Conservation (phyloP, 129 eudicot genomes). For the Artemisia argyi region DNA sequence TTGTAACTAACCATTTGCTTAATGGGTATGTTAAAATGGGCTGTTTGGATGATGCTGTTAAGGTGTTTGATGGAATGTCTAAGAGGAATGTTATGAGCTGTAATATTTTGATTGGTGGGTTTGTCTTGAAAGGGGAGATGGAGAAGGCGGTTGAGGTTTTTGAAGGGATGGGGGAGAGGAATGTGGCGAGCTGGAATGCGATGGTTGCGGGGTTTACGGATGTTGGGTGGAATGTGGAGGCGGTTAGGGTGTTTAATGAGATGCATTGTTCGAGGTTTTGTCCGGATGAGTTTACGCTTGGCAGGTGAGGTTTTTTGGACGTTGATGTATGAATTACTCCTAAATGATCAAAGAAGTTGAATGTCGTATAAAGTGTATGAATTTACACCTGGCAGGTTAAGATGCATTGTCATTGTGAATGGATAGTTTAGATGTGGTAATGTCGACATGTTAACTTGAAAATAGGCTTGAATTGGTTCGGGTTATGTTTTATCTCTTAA, state of each 20-base stretch:
- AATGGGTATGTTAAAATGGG: slow-evolving; percentile 61
- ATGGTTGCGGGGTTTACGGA: slow-evolving; percentile 63
- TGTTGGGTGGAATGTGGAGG: slow-evolving; percentile 57
- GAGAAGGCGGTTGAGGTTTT: slow-evolving; percentile 53
- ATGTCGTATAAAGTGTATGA: no score
- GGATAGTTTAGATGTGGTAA: not conserved
- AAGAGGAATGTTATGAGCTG: slow-evolving; percentile 65
- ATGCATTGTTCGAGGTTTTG: slow-evolving; percentile 59
- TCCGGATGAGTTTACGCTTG: slow-evolving; percentile 74
- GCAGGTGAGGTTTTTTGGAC: slow-evolving; percentile 15
- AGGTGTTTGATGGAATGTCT: slow-evolving; percentile 68
- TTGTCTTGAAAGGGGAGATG: slow-evolving; percentile 58
- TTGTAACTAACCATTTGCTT: slow-evolving; percentile 62
- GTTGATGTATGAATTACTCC: no score
- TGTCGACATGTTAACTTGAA: not conserved
- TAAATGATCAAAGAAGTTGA: no score
- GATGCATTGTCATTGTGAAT: not conserved
- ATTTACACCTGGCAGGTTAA: no score
- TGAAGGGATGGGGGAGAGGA: slow-evolving; percentile 63
- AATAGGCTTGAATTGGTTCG: not conserved
- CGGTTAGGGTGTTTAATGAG: slow-evolving; percentile 44
- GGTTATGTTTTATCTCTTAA: not conserved
- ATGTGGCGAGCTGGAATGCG: slow-evolving; percentile 81
- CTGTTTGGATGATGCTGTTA: slow-evolving; percentile 31
- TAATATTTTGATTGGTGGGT: slow-evolving; percentile 73